phyloP scores from a whole-genome alignment of 164 flowering plant genomes.

The Protea cynaroides region DNA sequence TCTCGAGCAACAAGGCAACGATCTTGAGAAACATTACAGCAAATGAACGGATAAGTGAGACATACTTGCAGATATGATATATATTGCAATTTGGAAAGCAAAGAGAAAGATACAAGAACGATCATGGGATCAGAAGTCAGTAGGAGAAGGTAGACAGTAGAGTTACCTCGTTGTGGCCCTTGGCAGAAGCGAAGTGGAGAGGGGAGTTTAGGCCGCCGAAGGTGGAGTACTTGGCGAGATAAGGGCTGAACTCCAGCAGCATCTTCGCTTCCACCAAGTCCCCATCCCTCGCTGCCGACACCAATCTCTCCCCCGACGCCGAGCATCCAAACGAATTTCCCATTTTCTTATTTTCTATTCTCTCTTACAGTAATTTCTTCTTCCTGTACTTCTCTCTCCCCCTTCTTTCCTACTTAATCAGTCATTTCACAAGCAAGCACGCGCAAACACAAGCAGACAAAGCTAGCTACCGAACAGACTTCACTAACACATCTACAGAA shows the following conservation, averaged over 20 bases:
- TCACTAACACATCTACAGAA: neutral
- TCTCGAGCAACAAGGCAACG: slow-evolving; percentile 80
- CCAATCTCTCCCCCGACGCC: slow-evolving; percentile 87
- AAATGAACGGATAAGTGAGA: neutral
- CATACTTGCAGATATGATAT: too few species aligned
- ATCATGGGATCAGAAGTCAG: too few species aligned
- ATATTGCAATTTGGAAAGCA: neutral
- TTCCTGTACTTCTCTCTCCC: neutral
- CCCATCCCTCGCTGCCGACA: slow-evolving; percentile 94
- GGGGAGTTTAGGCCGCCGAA: slow-evolving; percentile 91
- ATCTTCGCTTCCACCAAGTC: slow-evolving; percentile 87
- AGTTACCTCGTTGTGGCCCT: slow-evolving; percentile 87
- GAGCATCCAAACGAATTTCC: slow-evolving; percentile 97
- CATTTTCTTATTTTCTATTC: slow-evolving; percentile 29
- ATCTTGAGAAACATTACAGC: slow-evolving; percentile 37
- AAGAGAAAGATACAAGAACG: neutral
- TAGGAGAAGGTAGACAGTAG: too few species aligned
- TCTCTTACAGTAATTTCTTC: neutral
- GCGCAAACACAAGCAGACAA: too few species aligned
- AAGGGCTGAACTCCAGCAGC: slow-evolving; percentile 83
- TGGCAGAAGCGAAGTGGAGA: slow-evolving; percentile 84
- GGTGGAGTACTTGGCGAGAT: slow-evolving; percentile 85
- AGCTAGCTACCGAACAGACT: neutral
- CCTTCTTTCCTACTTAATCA: too few species aligned
- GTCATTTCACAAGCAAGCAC: neutral